Percentiles rank a stretch among this genome's conserved stretches.
phyloP scores from a whole-genome alignment of 2,329 filamentous ascomycete genomes.

The Fusarium oligoseptatum region DNA sequence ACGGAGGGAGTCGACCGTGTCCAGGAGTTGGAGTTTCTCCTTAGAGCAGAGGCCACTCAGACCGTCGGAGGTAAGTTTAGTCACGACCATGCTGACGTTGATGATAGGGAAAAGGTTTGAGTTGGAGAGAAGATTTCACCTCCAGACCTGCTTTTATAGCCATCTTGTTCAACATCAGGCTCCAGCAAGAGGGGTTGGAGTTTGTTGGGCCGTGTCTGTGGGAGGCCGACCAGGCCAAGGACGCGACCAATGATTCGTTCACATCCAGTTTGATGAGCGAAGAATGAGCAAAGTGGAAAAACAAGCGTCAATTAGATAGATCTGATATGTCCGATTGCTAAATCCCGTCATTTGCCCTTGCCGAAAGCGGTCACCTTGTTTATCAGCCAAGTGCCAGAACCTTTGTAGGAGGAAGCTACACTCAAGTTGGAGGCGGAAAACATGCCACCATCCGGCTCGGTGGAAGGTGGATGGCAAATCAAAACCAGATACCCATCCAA shows the following conservation, averaged over 20 bases:
- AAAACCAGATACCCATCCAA: too few species aligned
- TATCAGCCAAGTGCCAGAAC: not conserved
- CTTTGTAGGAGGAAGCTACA: not conserved
- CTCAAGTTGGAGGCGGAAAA: not conserved
- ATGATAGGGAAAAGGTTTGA: not conserved
- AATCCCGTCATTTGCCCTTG: not conserved
- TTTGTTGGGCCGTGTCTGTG: slow-evolving; percentile 2
- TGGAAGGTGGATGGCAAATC: not conserved
- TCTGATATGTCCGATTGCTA: not conserved
- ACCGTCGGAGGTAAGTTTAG: slow-evolving; percentile 2
- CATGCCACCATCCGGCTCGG: not conserved
- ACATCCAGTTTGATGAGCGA: not conserved
- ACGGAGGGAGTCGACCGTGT: slow-evolving; percentile 54
- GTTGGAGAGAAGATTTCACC: too few species aligned
- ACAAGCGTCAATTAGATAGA: not conserved
- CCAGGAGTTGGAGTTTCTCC: slow-evolving; percentile 45
- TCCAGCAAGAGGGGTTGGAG: not conserved
- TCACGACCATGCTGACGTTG: slow-evolving; percentile 1
- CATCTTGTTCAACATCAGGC: too few species aligned
- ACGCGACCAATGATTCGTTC: not conserved
- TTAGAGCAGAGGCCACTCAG: slow-evolving; percentile 27
- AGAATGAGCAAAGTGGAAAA: not conserved
- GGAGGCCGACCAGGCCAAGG: slow-evolving; percentile 2
- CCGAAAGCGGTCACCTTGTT: not conserved
- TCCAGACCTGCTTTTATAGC: too few species aligned